Evolutionary conservation across 441 rosid genomes (phyloP), one percentile per base, ranked within the genome.

Genomic region (Erysimum cheiri): DNA sequence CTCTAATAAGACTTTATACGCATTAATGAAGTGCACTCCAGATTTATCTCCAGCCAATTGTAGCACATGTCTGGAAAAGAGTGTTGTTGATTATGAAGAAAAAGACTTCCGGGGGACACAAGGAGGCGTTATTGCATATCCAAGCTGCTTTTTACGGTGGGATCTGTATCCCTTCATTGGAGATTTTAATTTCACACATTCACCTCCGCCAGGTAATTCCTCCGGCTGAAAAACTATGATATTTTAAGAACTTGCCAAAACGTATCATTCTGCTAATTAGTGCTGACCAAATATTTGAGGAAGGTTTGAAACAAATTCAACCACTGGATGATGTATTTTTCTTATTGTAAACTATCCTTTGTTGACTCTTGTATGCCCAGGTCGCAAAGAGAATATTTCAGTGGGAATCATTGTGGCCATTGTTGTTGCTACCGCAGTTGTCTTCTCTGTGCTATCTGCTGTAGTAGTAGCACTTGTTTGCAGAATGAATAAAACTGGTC

Each of bases 341-440:
- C 1, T 15, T 13, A 0, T 17, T 48, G 1, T 48, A 17, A 44
- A 29, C 36, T 12, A 59, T 14, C 14, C n/a, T 59, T 2, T n/a
- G n/a, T 9, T 6, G 11, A 8, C 32, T 32, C 8, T 14, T 0
- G 4, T 0, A 2, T 15, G 13, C 26, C 12, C 10, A 49, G 0
- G 6, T 2, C 0, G 32, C 22, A 28, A 12, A 0, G 12, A 12
- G 4, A n/a, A n/a, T n/a, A 62, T 33, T n/a, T 8, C 54, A 11
- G 2, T 0, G 22, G 8, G 0, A 43, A 0, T 19, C 40, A 0
- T 41, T 2, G 1, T 11, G 0, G 49, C 22, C 0, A 0, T 2
- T 67, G 10, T 67, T 55, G 71, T 41, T 67, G 5, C 67, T 12
- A 6, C 0, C 1, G 46, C 0, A 0, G 44, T 39, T 65, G 1